Evolutionary conservation across 2,329 filamentous ascomycete genomes (phyloP).

Genomic region (Orbilia ellipsospora): DNA sequence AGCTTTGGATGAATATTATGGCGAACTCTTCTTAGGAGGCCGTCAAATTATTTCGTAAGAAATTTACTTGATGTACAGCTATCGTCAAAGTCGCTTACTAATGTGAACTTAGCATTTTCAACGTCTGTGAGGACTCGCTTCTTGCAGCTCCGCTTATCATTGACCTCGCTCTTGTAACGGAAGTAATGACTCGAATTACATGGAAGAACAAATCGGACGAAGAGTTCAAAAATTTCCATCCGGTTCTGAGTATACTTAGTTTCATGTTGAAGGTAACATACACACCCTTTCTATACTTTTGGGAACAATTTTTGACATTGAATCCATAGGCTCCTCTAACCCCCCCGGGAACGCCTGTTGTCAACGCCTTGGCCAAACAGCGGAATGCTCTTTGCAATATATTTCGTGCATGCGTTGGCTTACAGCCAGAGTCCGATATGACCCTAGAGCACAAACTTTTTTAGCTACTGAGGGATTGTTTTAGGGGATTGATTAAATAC

Average conservation of each 20-base stretch:
- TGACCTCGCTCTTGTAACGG: slow-evolving; percentile 88
- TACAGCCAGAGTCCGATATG: slow-evolving; percentile 99
- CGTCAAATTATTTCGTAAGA: slow-evolving; percentile 91
- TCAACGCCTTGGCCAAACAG: slow-evolving; percentile 97
- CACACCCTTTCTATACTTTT: neutral
- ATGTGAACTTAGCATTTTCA: slow-evolving; percentile 78
- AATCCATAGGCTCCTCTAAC: slow-evolving; percentile 82
- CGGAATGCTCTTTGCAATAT: slow-evolving; percentile 95
- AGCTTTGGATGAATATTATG: slow-evolving; percentile 98
- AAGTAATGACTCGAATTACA: slow-evolving; percentile 98
- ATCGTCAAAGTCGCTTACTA: slow-evolving; percentile 21
- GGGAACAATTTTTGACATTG: slow-evolving; percentile 38
- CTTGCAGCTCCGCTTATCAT: slow-evolving; percentile 97
- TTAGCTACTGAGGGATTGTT: slow-evolving; percentile 62
- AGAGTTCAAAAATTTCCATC: slow-evolving; percentile 94
- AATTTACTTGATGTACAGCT: slow-evolving; percentile 25
- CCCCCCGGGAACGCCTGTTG: slow-evolving; percentile 90
- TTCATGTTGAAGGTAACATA: slow-evolving; percentile 85
- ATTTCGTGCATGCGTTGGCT: slow-evolving; percentile 95
- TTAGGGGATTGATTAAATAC: neutral
- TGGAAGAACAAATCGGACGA: slow-evolving; percentile 76
- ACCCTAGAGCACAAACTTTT: slow-evolving; percentile 98
- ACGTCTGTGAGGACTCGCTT: slow-evolving; percentile 98
- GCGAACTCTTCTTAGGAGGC: slow-evolving; percentile 98
- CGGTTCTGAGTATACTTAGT: slow-evolving; percentile 93